Evolutionary conservation across 1,284 basidiomycete species (phyloP).

Genomic region (Ceratobasidium papillatum): DNA sequence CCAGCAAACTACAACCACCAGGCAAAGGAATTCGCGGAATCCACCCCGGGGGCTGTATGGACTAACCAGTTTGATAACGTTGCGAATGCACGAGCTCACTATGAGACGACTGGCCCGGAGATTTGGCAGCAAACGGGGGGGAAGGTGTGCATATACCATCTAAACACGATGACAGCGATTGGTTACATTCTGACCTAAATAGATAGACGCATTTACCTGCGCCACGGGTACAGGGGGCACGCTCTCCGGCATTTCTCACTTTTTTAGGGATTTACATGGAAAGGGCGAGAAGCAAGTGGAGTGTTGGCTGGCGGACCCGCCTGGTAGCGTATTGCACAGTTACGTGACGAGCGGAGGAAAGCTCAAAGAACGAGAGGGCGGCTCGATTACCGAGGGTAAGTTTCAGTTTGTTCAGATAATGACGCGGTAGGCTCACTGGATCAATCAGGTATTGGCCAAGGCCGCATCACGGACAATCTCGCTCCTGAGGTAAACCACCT

Average conservation of each 20-base stretch:
- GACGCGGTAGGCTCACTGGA: slow-evolving; percentile 38
- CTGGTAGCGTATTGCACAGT: slow-evolving; percentile 90
- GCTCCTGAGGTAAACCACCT: slow-evolving; percentile 83
- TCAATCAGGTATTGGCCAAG: slow-evolving; percentile 89
- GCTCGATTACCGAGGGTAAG: slow-evolving; percentile 95
- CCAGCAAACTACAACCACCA: slow-evolving; percentile 99
- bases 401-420: slow-evolving; percentile 15
- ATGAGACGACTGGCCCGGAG: slow-evolving; percentile 92
- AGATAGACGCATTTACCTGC: slow-evolving; percentile 89
- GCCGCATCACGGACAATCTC: slow-evolving; percentile 95
- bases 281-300: slow-evolving; percentile 83
- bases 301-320: slow-evolving; percentile 95
- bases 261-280: slow-evolving; percentile 70
- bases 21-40: slow-evolving; percentile 86
- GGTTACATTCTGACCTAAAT: background rate
- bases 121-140: slow-evolving; percentile 93
- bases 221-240: slow-evolving; percentile 97
- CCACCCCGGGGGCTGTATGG: slow-evolving; percentile 93
- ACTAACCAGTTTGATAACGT: slow-evolving; percentile 99
- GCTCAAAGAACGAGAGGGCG: slow-evolving; percentile 80
- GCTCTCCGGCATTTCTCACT: slow-evolving; percentile 87
- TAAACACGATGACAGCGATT: background rate
- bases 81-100: slow-evolving; percentile 90
- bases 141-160: slow-evolving; percentile 48
- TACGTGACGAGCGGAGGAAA: slow-evolving; percentile 86